Evolutionary conservation across 495 filamentous ascomycete genomes (phyloP).

Genomic region (Poronia punctata): DNA sequence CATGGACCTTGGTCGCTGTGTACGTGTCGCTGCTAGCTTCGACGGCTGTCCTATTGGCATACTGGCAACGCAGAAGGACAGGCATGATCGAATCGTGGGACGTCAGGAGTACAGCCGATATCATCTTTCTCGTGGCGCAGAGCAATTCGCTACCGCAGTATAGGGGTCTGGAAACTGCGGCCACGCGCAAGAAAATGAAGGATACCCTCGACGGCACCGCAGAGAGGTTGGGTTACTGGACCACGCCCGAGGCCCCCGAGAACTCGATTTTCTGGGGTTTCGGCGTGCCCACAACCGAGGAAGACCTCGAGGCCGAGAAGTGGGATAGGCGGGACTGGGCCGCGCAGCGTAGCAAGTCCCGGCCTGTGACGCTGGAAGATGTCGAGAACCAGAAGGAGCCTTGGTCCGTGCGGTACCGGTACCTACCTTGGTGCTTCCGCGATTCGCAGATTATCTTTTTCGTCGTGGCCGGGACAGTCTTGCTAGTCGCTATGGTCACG

Average conservation of each 20-base stretch:
- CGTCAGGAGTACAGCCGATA: conserved; percentile 68
- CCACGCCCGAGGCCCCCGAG: conserved; percentile 21
- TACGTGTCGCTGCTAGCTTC: conserved; percentile 62
- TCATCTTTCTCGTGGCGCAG: conserved; percentile 65
- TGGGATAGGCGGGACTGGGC: conserved; percentile 11
- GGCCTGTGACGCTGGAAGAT: conserved; percentile 4
- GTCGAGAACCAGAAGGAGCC: conserved; percentile 8
- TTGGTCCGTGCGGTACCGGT: conserved; percentile 47
- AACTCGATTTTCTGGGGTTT: conserved; percentile 38
- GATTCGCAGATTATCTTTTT: conserved; percentile 56
- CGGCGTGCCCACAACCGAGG: conserved; percentile 28
- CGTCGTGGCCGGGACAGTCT: conserved; percentile 52
- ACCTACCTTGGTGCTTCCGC: conserved; percentile 73
- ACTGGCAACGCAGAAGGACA: conserved; percentile 48
- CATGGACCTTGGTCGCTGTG: conserved; percentile 69
- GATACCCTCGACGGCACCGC: conserved; percentile 43
- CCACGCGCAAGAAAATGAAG: conserved; percentile 45
- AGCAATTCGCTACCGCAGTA: conserved; percentile 71
- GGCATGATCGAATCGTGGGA: conserved; percentile 71
- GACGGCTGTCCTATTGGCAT: conserved; percentile 42
- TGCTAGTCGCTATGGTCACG: conserved; percentile 66
- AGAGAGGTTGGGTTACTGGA: conserved; percentile 80
- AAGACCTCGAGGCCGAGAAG: conserved; percentile 22
- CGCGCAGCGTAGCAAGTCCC: conserved; percentile 15
- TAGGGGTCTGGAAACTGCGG: conserved; percentile 45